Base-by-base conservation (phyloP, 2,329 filamentous ascomycete genomes). In the Epichloe gansuensis region DNA sequence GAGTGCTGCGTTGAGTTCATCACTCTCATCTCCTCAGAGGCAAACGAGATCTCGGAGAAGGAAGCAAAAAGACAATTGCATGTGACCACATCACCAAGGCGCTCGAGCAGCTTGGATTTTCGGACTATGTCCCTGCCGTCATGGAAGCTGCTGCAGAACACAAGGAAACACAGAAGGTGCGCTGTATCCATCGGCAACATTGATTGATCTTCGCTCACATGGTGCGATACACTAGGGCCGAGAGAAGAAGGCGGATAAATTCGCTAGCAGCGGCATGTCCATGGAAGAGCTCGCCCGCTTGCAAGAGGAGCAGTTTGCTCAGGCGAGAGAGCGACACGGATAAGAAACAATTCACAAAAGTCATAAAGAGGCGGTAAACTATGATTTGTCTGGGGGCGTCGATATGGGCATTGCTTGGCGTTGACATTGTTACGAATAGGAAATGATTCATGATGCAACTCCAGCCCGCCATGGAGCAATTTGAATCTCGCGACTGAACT, bases 1-100 rank as follows among this genome's bases (percentile, higher is more conserved):
- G 93, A 97, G 74, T 97, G 93, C 73, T 98, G 93, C 65, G 91
- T 98, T 63, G 93, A 98, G 69, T 98, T 98, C 69, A 96, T 98
- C 69, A 97, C 93, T 17, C 81, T 98, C 63, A 87, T 98, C 61
- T 96, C 91, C n/a, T 95, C 89, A 47, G 91, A 98, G 73, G 93
- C 93, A 57, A 98, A 98, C 70, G 93, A 98, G 63, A 98, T 98
- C 58, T 94, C 91, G 12, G 93, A 98, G 68, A 95, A 95, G 70
- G 93, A 98, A 65, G 89, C 91, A 48, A 98, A 98, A 98, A 98
- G 78, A 98, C 93, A 4, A 98, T 98, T 61, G 91, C 91, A 12
- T 95, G 89, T 68, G 93, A 98, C 63, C 93, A 98, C 72, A 94
- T 98, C 62, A 94, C 91, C 64, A 91, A 91, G 65, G 93, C 93